A percentile compares a stretch with the other conserved stretches of the same genome.
These are phyloP conservation scores for Mycena sp. DNA, from an alignment of 1,284 basidiomycete species.

Conservation along the genomic window DNA sequence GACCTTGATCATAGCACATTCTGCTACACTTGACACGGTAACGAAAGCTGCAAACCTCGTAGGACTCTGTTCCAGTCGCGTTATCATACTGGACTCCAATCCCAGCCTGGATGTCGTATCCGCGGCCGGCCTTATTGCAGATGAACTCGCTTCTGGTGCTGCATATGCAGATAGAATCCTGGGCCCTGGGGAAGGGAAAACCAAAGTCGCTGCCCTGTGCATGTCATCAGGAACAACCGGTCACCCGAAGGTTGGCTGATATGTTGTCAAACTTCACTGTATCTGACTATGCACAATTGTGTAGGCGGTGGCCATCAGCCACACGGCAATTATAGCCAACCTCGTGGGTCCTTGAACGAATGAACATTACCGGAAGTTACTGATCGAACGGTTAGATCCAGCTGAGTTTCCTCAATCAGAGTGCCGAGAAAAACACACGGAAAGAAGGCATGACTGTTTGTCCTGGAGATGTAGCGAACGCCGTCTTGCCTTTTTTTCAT, in stretches of 20 bases:
- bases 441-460: not conserved
- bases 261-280: not conserved
- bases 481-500: constrained; percentile 60
- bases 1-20: constrained; percentile 66
- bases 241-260: constrained; percentile 47
- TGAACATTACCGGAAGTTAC: not conserved
- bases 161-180: constrained; percentile 49
- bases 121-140: constrained; percentile 22
- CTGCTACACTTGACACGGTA: constrained; percentile 58
- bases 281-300: not conserved
- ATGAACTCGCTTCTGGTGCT: not conserved
- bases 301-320: constrained; percentile 73
- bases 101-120: not conserved
- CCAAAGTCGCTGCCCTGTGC: constrained; percentile 69
- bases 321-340: constrained; percentile 68
- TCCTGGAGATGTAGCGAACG: constrained; percentile 34
- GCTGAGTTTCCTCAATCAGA: constrained; percentile 34
- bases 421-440: constrained; percentile 27
- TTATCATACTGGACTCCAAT: constrained; percentile 53
- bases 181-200: constrained; percentile 44
- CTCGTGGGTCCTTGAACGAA: constrained; percentile 57
- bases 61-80: constrained; percentile 59
- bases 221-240: constrained; percentile 75
- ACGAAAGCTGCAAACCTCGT: constrained; percentile 62
- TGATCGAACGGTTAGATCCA: constrained; percentile 39